Conservation (phyloP, 2,329 filamentous ascomycete genomes). For the Colletotrichum kahawae region DNA sequence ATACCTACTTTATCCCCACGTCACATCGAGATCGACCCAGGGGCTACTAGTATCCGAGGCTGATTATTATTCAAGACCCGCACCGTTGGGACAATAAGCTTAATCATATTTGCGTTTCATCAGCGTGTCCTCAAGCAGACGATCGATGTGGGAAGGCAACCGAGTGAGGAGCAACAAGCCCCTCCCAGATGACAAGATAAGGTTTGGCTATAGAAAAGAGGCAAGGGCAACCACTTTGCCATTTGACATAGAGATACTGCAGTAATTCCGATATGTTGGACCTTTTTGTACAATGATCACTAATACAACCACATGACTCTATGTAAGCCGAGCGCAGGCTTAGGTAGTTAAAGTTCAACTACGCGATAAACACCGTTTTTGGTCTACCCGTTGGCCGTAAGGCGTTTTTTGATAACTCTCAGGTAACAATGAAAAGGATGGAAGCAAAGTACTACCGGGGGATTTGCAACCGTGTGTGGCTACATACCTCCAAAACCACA, state of each 20-base stretch:
- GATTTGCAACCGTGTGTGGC: not conserved
- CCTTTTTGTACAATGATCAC: not conserved
- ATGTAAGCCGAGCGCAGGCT: not conserved
- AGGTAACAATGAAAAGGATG: fast-evolving
- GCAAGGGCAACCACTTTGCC: not conserved
- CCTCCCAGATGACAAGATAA: not conserved
- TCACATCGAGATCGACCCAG: not conserved
- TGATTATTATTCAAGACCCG: not conserved
- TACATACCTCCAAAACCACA: not conserved
- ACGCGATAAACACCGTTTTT: not conserved
- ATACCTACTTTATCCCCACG: not conserved
- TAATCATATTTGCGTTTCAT: not conserved
- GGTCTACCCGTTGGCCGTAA: not conserved
- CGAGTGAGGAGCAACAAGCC: not conserved
- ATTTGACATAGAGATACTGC: not conserved
- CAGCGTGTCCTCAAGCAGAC: not conserved
- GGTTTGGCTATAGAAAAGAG: not conserved
- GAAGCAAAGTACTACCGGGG: not conserved
- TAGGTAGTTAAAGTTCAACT: not conserved
- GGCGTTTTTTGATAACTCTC: not conserved
- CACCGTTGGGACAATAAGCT: not conserved
- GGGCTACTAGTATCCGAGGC: not conserved
- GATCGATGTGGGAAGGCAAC: not conserved
- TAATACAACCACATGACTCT: not conserved
- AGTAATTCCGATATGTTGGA: not conserved